Conservation (phyloP, 345 rosid genomes). For the Lumnitzera littorea region DNA sequence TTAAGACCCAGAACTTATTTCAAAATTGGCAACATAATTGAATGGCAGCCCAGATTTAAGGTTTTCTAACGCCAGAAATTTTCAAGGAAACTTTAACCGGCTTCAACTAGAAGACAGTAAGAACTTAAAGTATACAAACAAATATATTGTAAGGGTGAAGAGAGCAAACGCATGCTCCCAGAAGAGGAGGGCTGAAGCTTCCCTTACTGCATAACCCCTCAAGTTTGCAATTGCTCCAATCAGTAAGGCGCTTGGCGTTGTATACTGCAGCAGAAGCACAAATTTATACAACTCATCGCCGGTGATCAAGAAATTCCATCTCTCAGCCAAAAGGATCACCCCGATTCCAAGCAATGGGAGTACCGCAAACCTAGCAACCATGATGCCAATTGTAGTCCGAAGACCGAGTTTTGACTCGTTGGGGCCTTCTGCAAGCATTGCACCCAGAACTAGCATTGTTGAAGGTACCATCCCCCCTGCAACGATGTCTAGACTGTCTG, state of each 20-base stretch:
- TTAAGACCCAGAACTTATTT: no score
- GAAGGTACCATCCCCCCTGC: constrained; percentile 92
- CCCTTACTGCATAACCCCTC: constrained; percentile 5
- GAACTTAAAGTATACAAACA: constrained; percentile 20
- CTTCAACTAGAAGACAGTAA: constrained; percentile 1
- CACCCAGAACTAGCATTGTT: constrained; percentile 61
- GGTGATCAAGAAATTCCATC: constrained; percentile 15
- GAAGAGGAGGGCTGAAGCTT: constrained; percentile 26
- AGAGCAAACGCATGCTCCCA: constrained; percentile 30
- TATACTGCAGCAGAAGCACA: constrained; percentile 38
- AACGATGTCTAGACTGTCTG: constrained; percentile 78
- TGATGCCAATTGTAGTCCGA: constrained; percentile 33
- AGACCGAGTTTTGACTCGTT: constrained; percentile 28
- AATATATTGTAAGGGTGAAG: constrained; percentile 15
- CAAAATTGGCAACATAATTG: no score
- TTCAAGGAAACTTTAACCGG: no score
- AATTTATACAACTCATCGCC: constrained; percentile 26
- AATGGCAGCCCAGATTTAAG: no score
- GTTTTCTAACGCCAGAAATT: no score
- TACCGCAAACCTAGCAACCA: constrained; percentile 31
- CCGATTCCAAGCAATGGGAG: constrained; percentile 36
- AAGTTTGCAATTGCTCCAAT: constrained; percentile 1
- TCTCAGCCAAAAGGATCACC: constrained; percentile 21
- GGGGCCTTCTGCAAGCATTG: constrained; percentile 27
- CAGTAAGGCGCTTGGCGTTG: constrained; percentile 29